Evolutionary conservation across 1,139 yeast genomes (phyloP).

Genomic region (Kluyveromyces sp.): DNA sequence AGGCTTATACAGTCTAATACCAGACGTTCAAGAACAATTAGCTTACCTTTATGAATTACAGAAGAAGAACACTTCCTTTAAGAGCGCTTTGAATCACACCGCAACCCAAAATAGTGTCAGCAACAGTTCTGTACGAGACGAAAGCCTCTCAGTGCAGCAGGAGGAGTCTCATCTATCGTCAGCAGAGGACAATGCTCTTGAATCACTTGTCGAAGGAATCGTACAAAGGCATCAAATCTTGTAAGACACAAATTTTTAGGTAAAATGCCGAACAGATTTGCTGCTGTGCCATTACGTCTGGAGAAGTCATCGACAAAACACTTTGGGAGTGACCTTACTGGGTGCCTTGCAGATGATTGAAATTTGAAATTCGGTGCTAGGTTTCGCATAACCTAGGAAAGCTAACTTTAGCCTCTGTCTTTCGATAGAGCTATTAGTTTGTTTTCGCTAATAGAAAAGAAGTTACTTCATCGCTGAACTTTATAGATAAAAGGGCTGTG

Average conservation of each 20-base stretch:
- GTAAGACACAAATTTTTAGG: constrained; percentile 6
- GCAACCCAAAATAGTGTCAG: background rate
- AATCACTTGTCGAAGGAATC: constrained; percentile 5
- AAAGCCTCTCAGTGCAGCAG: background rate
- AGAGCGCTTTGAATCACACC: background rate
- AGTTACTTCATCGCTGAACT: background rate
- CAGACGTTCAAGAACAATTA: constrained; percentile 10
- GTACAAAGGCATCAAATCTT: constrained; percentile 10
- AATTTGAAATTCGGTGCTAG: background rate
- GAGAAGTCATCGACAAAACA: background rate
- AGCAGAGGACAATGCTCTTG: constrained; percentile 1
- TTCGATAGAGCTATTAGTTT: background rate
- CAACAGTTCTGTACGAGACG: background rate
- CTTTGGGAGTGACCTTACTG: background rate
- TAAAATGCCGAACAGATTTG: constrained; percentile 1
- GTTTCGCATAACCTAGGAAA: background rate
- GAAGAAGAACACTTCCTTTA: background rate
- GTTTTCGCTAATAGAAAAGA: background rate
- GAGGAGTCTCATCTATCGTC: background rate
- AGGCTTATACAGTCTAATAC: background rate
- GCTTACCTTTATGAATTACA: constrained; percentile 8
- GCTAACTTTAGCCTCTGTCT: background rate
- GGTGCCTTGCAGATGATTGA: background rate
- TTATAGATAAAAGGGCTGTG: background rate
- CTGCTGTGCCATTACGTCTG: background rate